Percentiles rank a stretch among this genome's conserved stretches.
These are phyloP conservation scores for Lenwebbia sp. DNA, from an alignment of 345 rosid genomes.

Conservation along the genomic window DNA sequence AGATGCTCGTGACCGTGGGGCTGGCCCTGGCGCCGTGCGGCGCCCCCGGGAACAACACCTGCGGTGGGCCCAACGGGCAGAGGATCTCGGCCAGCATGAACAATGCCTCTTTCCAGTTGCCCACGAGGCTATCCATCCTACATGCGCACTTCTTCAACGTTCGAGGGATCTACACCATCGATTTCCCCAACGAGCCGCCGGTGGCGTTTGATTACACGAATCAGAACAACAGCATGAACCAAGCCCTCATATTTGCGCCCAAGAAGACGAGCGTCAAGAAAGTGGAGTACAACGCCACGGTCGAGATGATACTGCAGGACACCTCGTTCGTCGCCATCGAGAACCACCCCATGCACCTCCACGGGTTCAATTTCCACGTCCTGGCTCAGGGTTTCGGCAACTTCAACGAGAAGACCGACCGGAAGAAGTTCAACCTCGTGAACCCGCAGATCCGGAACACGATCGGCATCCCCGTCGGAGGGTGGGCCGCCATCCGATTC, in stretches of 20 bases:
- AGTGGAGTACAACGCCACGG: slow-evolving; percentile 60
- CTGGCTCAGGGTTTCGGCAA: slow-evolving; percentile 94
- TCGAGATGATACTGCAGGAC: slow-evolving; percentile 69
- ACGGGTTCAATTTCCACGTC: slow-evolving; percentile 75
- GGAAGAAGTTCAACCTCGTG: slow-evolving; percentile 43
- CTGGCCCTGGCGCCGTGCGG: slow-evolving; percentile 35
- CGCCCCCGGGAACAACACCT: slow-evolving; percentile 20
- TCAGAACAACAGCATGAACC: slow-evolving; percentile 10
- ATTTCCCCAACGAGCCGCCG: slow-evolving; percentile 68
- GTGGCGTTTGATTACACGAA: slow-evolving; percentile 56
- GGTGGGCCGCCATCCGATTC: slow-evolving; percentile 82
- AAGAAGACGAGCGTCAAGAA: slow-evolving; percentile 54
- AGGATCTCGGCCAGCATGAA: slow-evolving; percentile 66
- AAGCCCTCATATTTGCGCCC: slow-evolving; percentile 28
- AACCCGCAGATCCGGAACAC: slow-evolving; percentile 75
- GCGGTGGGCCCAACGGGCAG: slow-evolving; percentile 27
- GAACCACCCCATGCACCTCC: slow-evolving; percentile 89
- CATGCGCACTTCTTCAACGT: slow-evolving; percentile 52
- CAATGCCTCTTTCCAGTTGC: slow-evolving; percentile 51
- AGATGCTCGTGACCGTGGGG: slow-evolving; percentile 65
- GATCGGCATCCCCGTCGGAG: slow-evolving; percentile 68
- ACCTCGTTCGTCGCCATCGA: slow-evolving; percentile 45
- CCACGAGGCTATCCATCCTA: slow-evolving; percentile 42
- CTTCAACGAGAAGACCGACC: slow-evolving; percentile 31
- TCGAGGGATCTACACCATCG: slow-evolving; percentile 46